A percentile compares a stretch with the other conserved stretches of the same genome.
phyloP scores from a whole-genome alignment of 192 early-diverging fungal genomes.

The Diversispora eburnea region DNA sequence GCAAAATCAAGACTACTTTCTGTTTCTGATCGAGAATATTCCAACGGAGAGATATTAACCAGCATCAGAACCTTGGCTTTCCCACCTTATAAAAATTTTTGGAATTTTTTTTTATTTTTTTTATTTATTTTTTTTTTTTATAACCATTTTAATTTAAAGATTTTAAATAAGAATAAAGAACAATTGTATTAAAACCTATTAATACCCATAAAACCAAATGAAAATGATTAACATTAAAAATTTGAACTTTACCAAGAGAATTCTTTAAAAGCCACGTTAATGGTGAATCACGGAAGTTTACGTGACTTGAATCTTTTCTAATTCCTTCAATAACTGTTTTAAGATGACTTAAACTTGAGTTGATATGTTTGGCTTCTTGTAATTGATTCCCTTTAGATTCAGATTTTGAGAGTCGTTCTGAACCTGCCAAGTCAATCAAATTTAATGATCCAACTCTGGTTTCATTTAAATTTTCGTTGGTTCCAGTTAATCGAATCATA shows the following conservation, averaged over 20 bases:
- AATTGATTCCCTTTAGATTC: constrained; percentile 85
- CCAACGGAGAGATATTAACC: constrained; percentile 90
- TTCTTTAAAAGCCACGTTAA: constrained; percentile 58
- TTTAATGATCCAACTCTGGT: constrained; percentile 74
- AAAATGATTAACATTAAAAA: background rate
- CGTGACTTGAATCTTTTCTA: constrained; percentile 69
- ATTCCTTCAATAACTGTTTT: constrained; percentile 90
- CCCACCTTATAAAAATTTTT: constrained; percentile 70
- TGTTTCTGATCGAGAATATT: constrained; percentile 77
- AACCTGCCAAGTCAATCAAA: constrained; percentile 93
- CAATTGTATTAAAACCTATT: too few relatives aligned
- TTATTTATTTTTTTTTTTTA: too few relatives aligned
- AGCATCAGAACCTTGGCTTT: constrained; percentile 99
- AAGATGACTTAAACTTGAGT: constrained; percentile 85
- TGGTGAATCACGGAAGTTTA: constrained; percentile 96
- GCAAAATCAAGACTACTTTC: constrained; percentile 7
- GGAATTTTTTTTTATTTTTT: too few relatives aligned
- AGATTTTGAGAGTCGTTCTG: constrained; percentile 77
- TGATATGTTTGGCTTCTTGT: constrained; percentile 94
- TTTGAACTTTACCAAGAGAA: constrained; percentile 35
- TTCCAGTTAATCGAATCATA: constrained; percentile 73
- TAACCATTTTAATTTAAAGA: too few relatives aligned
- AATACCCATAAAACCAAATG: constrained; percentile 57
- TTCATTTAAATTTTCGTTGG: constrained; percentile 72
- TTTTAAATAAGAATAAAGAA: too few relatives aligned